Evolutionary conservation across 352 stramenopile species (phyloP).

Genomic region (Globisporangium perplexum): DNA sequence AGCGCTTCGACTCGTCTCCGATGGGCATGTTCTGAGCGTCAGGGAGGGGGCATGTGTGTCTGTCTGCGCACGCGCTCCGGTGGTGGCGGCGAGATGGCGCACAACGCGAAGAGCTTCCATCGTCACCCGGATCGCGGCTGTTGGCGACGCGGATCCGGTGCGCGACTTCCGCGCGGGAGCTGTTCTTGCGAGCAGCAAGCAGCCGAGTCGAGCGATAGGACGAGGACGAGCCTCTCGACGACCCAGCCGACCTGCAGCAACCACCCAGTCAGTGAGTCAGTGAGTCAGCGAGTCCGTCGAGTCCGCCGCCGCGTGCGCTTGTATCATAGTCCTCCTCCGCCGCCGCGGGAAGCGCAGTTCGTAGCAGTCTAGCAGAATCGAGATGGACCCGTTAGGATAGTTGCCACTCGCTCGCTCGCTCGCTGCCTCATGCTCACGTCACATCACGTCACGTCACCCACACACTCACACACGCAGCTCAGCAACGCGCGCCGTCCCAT

Average conservation of each 20-base stretch:
- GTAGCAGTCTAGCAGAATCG: too few species aligned
- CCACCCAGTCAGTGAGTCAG: neutral
- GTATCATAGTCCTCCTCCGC: neutral
- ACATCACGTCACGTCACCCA: too few species aligned
- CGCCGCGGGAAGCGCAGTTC: neutral
- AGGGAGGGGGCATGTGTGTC: neutral
- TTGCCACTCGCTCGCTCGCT: too few species aligned
- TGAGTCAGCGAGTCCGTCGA: too few species aligned
- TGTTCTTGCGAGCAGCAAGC: neutral
- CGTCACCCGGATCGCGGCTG: neutral
- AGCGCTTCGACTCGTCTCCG: slow-evolving; percentile 64
- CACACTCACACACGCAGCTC: neutral
- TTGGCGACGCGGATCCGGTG: neutral
- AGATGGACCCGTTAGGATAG: too few species aligned
- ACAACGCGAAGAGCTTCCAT: neutral
- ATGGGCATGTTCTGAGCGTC: slow-evolving; percentile 49
- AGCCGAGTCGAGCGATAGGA: neutral
- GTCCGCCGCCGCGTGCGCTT: neutral
- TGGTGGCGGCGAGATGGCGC: neutral
- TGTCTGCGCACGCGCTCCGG: too few species aligned
- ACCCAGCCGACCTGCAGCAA: neutral
- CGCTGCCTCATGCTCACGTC: too few species aligned
- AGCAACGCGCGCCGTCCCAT: slow-evolving; percentile 7
- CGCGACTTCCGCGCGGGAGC: neutral
- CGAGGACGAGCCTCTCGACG: neutral